Percentiles rank a stretch among this genome's conserved stretches.
These are phyloP conservation scores for Boechera stricta DNA, from an alignment of 345 rosid genomes.

Conservation along the genomic window DNA sequence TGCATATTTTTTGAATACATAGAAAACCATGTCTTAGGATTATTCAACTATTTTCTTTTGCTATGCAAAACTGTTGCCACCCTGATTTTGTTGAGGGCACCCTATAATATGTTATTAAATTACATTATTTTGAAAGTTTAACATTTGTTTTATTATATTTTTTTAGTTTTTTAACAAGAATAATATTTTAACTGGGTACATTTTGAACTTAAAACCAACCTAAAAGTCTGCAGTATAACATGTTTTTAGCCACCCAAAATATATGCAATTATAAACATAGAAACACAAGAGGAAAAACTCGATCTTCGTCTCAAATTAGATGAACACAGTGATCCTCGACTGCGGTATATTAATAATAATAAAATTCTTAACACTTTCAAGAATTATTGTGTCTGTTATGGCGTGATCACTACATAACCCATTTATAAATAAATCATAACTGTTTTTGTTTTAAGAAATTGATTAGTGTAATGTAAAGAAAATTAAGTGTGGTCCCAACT, in stretches of 20 bases:
- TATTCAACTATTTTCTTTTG: neutral
- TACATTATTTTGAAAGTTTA: neutral
- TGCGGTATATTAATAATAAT: neutral
- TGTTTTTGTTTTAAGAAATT: conserved; percentile 11
- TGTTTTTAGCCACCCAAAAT: neutral
- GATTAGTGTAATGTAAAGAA: conserved; percentile 15
- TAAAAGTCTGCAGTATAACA: neutral
- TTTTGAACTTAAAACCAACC: neutral
- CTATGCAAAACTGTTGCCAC: neutral
- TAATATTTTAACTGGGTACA: neutral
- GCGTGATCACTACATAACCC: conserved; percentile 48
- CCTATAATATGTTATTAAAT: too few species aligned
- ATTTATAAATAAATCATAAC: conserved; percentile 25
- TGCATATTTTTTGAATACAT: neutral
- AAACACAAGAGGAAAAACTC: neutral
- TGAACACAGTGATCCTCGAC: neutral
- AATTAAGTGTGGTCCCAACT: conserved; percentile 1
- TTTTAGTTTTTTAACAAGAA: neutral
- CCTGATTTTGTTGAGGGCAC: neutral
- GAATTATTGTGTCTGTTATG: conserved; percentile 42
- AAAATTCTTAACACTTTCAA: conserved; percentile 8
- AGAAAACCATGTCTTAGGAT: neutral
- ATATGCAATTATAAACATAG: neutral
- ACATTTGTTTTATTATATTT: neutral
- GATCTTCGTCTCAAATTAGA: neutral